Evolutionary conservation across 2,329 filamentous ascomycete species (phyloP).

Genomic region (Byssochlamys sp.): DNA sequence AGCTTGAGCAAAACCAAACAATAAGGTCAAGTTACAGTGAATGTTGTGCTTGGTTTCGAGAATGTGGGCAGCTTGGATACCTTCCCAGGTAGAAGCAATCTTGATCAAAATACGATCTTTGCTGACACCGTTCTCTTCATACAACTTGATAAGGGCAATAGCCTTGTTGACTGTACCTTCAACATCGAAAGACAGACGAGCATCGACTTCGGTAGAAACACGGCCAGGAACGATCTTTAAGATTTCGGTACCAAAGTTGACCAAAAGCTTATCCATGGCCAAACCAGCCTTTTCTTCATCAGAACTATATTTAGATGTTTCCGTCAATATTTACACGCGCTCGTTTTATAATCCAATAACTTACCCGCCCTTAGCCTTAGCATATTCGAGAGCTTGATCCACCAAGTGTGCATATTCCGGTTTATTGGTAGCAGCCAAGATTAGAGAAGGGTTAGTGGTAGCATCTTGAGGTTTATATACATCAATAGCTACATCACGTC

Average conservation of each 20-base stretch:
- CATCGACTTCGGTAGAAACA: conserved; percentile 97
- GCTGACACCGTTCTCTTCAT: conserved; percentile 80
- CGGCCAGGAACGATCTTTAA: conserved; percentile 93
- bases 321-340: background rate
- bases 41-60: conserved; percentile 90
- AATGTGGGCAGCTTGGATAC: conserved; percentile 95
- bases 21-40: conserved; percentile 97
- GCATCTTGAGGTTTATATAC: conserved; percentile 99
- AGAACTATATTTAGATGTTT: conserved; percentile 36
- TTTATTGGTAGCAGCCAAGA: conserved; percentile 97
- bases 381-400: conserved; percentile 72
- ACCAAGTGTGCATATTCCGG: conserved; percentile 88
- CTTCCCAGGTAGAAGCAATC: conserved; percentile 98
- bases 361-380: conserved; percentile 60
- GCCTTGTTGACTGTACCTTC: conserved; percentile 90
- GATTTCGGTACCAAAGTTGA: conserved; percentile 97
- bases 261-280: conserved; percentile 84
- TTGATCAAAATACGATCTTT: conserved; percentile 97
- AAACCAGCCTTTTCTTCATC: conserved; percentile 76
- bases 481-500: conserved; percentile 92
- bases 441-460: conserved; percentile 97
- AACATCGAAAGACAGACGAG: conserved; percentile 88
- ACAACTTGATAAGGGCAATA: conserved; percentile 86
- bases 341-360: background rate
- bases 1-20: conserved; percentile 93